Conservation (phyloP, 192 early-diverging fungal genomes). For the Cetraspora pellucida region DNA sequence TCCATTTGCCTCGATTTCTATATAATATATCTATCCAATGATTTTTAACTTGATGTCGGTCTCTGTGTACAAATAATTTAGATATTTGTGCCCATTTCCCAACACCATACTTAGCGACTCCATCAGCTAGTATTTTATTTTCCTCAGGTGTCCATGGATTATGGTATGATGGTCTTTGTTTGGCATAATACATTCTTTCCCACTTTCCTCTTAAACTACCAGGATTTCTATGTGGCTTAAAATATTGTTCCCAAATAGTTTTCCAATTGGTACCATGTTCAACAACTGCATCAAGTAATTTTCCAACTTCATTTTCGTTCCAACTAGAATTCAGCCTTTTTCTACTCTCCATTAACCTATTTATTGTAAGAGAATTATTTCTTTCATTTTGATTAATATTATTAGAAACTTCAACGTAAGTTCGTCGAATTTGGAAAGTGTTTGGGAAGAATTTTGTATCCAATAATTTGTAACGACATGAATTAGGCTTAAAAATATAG, state of each 20-base stretch:
- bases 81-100: slow-evolving; percentile 4
- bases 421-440: no score
- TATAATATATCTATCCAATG: no score
- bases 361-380: no score
- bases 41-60: neutral
- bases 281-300: neutral
- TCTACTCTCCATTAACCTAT: no score
- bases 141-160: slow-evolving; percentile 11
- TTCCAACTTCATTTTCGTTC: no score
- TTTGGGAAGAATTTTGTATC: no score
- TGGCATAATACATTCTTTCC: neutral
- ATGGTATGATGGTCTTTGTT: neutral
- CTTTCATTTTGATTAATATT: no score
- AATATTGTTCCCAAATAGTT: neutral
- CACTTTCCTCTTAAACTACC: neutral
- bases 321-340: no score
- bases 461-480: no score
- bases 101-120: neutral
- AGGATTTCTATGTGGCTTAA: neutral
- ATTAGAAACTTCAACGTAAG: no score
- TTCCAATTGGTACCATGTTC: neutral
- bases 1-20: slow-evolving; percentile 1
- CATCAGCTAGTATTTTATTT: neutral
- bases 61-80: neutral
- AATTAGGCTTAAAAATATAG: no score